Evolutionary conservation across 2,329 filamentous ascomycete species (phyloP), one percentile per base, ranked within the genome.

Genomic region (Diaporthe destruens): DNA sequence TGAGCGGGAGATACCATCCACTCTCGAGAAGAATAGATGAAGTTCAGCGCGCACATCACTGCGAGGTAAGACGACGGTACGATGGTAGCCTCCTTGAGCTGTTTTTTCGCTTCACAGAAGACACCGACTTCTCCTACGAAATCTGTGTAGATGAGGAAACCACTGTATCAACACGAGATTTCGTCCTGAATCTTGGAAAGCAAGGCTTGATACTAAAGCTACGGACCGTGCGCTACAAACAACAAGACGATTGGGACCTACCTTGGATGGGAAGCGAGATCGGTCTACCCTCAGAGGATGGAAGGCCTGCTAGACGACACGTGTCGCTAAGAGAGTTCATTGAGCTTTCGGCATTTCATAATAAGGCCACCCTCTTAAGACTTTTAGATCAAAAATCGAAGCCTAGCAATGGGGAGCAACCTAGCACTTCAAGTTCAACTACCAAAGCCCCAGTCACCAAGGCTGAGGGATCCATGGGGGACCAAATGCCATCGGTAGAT

Each of bases 171-270:
- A 16, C 1, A 0, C n/a, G 36, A 56, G 25, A 5, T 5, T 47
- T 56, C 16, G 3, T 29, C 11, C 36, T 54, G 29, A n/a, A 23
- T 18, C 12, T 68, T 1, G 65, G 14, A 3, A 23, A 25, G 2
- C 36, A 7, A 34, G 39, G 25, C 9, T 2, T 12, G 18, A 12
- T 42, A 6, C 6, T 56, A 8, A 53, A 29, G 56, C 11, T 68
- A 6, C 14, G 3, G 18, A 11, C 23, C 1, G 0, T 1, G 14
- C 0, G 9, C 1, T 9, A 2, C 9, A 4, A 0, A 7, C 5
- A 16, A 16, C 1, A 2, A 2, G 11, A 3, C 23, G 8, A 11
- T 11, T 9, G 9, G 9, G 36, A 39, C 3, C 11, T 11, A 6
- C 39, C 16, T 18, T 34, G 29, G 20, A 2, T 3, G 18, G 51